Evolutionary conservation across 2,329 filamentous ascomycete species (phyloP).

Genomic region (Epichloe glyceriae): DNA sequence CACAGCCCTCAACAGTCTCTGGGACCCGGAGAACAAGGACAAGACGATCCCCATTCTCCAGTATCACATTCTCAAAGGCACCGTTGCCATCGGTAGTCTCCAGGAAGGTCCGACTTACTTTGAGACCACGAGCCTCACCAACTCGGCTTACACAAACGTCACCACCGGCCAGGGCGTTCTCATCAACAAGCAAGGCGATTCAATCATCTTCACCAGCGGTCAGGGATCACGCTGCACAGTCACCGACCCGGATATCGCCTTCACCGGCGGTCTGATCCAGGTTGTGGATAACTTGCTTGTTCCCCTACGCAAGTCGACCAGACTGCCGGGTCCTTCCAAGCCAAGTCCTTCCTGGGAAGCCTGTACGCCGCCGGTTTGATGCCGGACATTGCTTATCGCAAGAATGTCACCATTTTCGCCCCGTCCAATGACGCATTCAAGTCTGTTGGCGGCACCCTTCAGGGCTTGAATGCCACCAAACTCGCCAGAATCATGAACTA

Average conservation of each 20-base stretch:
- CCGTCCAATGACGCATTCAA: conserved; percentile 49
- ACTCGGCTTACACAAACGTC: conserved; percentile 32
- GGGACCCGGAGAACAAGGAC: conserved; percentile 28
- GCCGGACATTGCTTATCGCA: conserved; percentile 27
- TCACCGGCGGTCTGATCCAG: conserved; percentile 37
- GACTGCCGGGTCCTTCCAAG: conserved; percentile 34
- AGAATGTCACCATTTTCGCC: conserved; percentile 48
- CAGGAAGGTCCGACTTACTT: conserved; percentile 24
- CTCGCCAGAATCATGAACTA: conserved; percentile 45
- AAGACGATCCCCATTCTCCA: conserved; percentile 38
- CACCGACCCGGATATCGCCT: conserved; percentile 29
- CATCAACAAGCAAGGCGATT: conserved; percentile 29
- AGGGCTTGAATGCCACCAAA: conserved; percentile 31
- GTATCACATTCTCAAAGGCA: conserved; percentile 48
- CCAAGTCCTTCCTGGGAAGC: conserved; percentile 26
- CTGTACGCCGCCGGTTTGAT: conserved; percentile 21
- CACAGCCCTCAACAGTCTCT: conserved; percentile 35
- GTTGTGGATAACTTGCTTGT: conserved; percentile 38
- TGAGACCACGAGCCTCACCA: conserved; percentile 29
- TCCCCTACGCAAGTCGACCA: conserved; percentile 32
- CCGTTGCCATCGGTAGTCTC: conserved; percentile 28
- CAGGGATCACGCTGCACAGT: conserved; percentile 31
- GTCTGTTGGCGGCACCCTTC: conserved; percentile 38
- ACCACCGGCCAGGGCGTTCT: conserved; percentile 36
- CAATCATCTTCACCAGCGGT: conserved; percentile 36